Base-by-base conservation (phyloP, 345 rosid genomes). In the Microthlaspi erraticum region DNA sequence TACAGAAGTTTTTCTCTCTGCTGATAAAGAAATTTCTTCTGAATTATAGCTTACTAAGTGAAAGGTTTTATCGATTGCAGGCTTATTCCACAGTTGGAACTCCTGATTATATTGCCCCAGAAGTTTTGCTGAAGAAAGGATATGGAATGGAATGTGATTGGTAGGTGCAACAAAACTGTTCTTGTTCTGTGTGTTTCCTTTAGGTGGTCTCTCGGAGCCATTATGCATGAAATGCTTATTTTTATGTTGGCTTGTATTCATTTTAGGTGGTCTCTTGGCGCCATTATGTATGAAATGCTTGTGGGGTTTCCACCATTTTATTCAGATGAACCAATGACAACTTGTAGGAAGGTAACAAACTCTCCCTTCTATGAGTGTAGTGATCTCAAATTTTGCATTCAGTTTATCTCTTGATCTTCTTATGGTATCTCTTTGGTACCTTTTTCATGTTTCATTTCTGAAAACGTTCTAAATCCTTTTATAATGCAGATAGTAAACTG, bases 161-260 rank as follows among this genome's bases (percentile, higher is more conserved):
- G 98, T 93, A 51, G 60, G 94, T 85, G 55, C 39, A 70, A 38
- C 59, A 20, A 54, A 42, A 20, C 60, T 72, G 36, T 69, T 76
- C 51, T 68, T 75, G 20, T 60, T 52, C 7, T 6, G 20, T 68
- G 36, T 67, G 13, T 53, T 45, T 36, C 53, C 42, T 53, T 34
- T 38, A 93, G 98, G 98, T 93, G 97, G 99, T 93, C 99, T 60
- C 96, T 94, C 29, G 99, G 99, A 71, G 97, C 99, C 49, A 94
- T 94, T 64, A 91, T 91, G 97, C 91, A 91, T 80, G 96, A 94
- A 87, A 91, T 94, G 99, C 99, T 94, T 62, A 96, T 94, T 29
- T 45, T 72, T 62, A n/a, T 32, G 45, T 2, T 23, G 36, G 57
- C 10, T 41, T 41, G 68, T 34, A 48, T 69, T 74, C 44, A n/a